Evolutionary conservation across 192 early-diverging fungal species (phyloP).

Genomic region (Coemansia sp.): DNA sequence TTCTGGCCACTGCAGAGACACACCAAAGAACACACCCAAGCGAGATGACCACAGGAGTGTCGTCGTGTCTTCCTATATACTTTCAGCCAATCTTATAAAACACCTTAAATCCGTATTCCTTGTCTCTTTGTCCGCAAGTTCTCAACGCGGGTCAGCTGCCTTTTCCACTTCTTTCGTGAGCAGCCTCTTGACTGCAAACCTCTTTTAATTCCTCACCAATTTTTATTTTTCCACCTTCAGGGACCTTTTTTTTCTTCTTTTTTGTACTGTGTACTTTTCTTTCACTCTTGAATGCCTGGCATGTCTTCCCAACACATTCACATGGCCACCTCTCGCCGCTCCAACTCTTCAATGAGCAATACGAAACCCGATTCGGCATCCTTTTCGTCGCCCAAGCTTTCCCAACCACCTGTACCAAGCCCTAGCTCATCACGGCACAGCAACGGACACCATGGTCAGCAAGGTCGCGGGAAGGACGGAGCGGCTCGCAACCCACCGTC

Average conservation of each 20-base stretch:
- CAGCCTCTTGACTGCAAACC: not conserved
- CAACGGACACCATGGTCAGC: not conserved
- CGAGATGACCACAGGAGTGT: not conserved
- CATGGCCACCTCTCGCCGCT: not conserved
- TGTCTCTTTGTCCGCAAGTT: not conserved
- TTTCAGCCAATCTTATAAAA: not conserved
- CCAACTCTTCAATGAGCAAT: conserved; percentile 12
- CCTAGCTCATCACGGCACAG: conserved; percentile 1
- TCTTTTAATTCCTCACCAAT: not conserved
- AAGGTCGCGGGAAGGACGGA: not conserved
- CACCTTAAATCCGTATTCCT: not conserved
- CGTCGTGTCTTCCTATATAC: not conserved
- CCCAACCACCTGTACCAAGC: conserved; percentile 3
- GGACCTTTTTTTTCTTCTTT: conserved; percentile 4
- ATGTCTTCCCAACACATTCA: conserved; percentile 9
- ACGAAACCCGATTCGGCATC: conserved; percentile 12
- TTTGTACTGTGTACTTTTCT: conserved; percentile 2
- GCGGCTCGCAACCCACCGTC: not conserved
- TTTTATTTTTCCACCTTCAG: not conserved
- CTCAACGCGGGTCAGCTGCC: not conserved
- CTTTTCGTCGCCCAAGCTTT: not conserved
- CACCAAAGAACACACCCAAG: not conserved
- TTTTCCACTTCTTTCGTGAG: not conserved
- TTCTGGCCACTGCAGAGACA: not conserved
- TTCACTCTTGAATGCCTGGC: not conserved